Evolutionary conservation across 495 filamentous ascomycete genomes (phyloP).

Genomic region (Aspergillus indologenus): DNA sequence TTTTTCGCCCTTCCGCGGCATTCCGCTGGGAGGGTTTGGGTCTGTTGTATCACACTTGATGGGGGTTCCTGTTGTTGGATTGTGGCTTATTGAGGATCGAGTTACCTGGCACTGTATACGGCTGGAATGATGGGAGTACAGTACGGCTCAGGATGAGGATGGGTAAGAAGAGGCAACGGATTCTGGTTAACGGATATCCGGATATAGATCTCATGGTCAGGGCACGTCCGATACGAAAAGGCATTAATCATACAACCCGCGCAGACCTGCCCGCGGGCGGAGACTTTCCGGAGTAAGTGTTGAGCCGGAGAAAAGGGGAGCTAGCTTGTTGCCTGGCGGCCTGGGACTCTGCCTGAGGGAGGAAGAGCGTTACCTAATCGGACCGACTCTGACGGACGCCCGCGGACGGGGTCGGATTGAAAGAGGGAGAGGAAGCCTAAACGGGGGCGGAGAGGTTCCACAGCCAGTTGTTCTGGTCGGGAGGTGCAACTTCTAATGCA

Average conservation of each 20-base stretch:
- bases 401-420: no score
- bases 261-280: no score
- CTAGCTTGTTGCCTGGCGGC: not conserved
- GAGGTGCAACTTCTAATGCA: not conserved
- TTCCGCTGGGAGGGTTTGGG: slow-evolving; percentile 1
- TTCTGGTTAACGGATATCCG: not conserved
- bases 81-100: no score
- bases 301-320: not conserved
- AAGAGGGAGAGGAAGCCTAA: no score
- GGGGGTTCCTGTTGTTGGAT: no score
- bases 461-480: slow-evolving; percentile 18
- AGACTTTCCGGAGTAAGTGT: not conserved
- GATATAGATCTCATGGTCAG: not conserved
- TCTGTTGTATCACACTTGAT: not conserved
- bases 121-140: no score
- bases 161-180: not conserved
- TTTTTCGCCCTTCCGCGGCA: not conserved
- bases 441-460: slow-evolving; percentile 15
- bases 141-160: no score
- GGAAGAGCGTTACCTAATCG: slow-evolving; percentile 10
- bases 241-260: not conserved
- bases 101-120: no score
- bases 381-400: slow-evolving; percentile 13
- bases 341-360: no score
- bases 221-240: no score